Evolutionary conservation across 2,329 filamentous ascomycete species (phyloP), one percentile per base, ranked within the genome.

Genomic region (Byssoonygena ceratinophila): DNA sequence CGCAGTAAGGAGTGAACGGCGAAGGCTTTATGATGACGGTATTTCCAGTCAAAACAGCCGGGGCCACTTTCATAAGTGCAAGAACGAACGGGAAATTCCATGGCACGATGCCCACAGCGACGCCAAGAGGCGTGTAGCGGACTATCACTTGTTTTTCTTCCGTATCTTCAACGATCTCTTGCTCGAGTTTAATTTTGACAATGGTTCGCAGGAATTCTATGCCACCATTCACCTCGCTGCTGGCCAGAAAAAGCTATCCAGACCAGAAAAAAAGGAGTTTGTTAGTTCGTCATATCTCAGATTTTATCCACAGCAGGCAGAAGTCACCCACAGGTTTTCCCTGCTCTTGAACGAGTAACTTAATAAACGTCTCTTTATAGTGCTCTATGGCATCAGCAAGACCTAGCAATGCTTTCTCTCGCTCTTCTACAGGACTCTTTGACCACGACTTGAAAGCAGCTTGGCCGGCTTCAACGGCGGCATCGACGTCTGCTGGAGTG

Each of bases 1-100:
- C 70, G 41, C 70, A 66, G 62, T 74, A 78, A 5, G 74, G 78
- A 29, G 75, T 81, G 66, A 72, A 81, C 36, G 71, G 79, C 0
- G 78, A 81, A 14, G 57, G 57, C 60, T 79, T 79, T 55, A 81
- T 71, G 57, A 81, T 79, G 18, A 80, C 66, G n/a, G 69, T 66
- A 60, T 78, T 77, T 23, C 75, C 76, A 0, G 76, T 76, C 22
- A 78, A 63, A 2, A 79, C 62, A 0, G 75, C 70, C 0, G 73
- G 68, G 4, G 66, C 68, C 32, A 78, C 70, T 63, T 82, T 82
- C 44, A 76, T 67, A 48, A 72, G 70, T 11, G 71, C 69, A 20
- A 72, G 55, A 18, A 66, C 47, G 9, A 70, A 54, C 3, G 71
- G 68, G 56, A 64, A 82, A 62, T 82, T 82, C 79, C 80, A 82